Evolutionary conservation across 1,284 basidiomycete species (phyloP).

Genomic region (Clitocybe nebularis): DNA sequence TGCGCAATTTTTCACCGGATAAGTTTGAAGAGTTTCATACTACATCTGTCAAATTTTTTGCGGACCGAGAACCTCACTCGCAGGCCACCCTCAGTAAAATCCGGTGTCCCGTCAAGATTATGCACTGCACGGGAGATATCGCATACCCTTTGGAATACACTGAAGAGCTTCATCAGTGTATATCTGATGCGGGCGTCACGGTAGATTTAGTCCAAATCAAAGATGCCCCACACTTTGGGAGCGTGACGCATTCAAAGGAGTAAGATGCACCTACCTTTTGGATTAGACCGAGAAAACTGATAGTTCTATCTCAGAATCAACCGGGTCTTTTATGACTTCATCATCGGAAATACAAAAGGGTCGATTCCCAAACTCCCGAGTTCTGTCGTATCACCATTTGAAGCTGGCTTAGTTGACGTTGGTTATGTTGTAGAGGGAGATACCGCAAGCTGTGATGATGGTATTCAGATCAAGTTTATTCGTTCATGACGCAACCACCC

Average conservation of each 20-base stretch:
- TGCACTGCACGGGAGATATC: constrained; percentile 31
- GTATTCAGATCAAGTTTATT: no score
- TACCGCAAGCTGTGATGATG: not conserved
- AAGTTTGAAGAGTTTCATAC: constrained; percentile 28
- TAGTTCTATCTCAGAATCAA: constrained; percentile 24
- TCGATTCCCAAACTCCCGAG: constrained; percentile 22
- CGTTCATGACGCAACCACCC: no score
- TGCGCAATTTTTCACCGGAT: constrained; percentile 22
- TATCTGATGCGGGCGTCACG: constrained; percentile 25
- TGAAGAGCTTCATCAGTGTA: constrained; percentile 22
- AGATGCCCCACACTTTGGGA: constrained; percentile 33
- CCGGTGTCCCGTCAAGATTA: constrained; percentile 27
- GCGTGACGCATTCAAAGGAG: constrained; percentile 27
- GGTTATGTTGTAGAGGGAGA: constrained; percentile 17
- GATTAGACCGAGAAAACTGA: no score
- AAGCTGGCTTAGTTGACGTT: constrained; percentile 18
- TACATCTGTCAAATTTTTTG: constrained; percentile 31
- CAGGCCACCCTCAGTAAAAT: constrained; percentile 21
- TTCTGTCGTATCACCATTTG: constrained; percentile 27
- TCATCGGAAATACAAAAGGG: constrained; percentile 20
- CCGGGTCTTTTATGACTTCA: constrained; percentile 25
- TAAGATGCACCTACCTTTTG: constrained; percentile 17
- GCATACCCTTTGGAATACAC: constrained; percentile 27
- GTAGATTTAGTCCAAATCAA: constrained; percentile 23
- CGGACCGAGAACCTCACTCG: constrained; percentile 25